A percentile compares a stretch with the other conserved stretches of the same genome.
phyloP scores from a whole-genome alignment of 2,329 filamentous ascomycete genomes.

The Helotiales sp. region DNA sequence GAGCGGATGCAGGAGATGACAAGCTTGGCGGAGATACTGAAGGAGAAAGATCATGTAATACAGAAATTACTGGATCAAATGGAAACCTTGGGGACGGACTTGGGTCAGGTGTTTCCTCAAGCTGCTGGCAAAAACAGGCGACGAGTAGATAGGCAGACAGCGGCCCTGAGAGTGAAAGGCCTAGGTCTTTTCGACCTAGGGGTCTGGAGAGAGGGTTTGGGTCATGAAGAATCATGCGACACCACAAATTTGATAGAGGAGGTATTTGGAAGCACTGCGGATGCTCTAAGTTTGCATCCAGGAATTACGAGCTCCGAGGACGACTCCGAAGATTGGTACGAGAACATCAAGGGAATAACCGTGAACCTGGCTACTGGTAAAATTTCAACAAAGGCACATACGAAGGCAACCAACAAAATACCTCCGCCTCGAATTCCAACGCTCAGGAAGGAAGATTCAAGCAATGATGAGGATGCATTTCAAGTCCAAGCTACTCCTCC shows the following conservation, averaged over 20 bases:
- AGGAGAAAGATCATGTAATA: slow-evolving; percentile 56
- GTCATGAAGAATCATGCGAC: slow-evolving; percentile 14
- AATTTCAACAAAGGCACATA: slow-evolving; percentile 19
- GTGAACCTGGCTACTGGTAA: slow-evolving; percentile 22
- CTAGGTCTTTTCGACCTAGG: slow-evolving; percentile 45
- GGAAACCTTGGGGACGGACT: slow-evolving; percentile 49
- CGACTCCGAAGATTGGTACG: slow-evolving; percentile 30
- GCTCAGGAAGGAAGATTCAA: slow-evolving; percentile 8
- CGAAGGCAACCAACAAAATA: slow-evolving; percentile 1
- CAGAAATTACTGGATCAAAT: slow-evolving; percentile 53
- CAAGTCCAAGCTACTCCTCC: slow-evolving; percentile 34
- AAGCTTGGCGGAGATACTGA: slow-evolving; percentile 44
- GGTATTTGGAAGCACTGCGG: slow-evolving; percentile 21
- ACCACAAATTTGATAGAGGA: slow-evolving; percentile 20
- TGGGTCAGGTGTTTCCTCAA: slow-evolving; percentile 52
- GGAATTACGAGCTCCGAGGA: not conserved
- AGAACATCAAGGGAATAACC: slow-evolving; percentile 28
- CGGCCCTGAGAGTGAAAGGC: slow-evolving; percentile 43
- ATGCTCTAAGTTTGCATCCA: not conserved
- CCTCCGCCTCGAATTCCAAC: not conserved
- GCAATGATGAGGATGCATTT: slow-evolving; percentile 31
- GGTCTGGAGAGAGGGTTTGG: slow-evolving; percentile 23
- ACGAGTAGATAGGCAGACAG: slow-evolving; percentile 40
- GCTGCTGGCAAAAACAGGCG: slow-evolving; percentile 36
- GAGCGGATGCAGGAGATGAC: slow-evolving; percentile 43